A percentile compares a stretch with the other conserved stretches of the same genome.
Conservation (phyloP, 768 basidiomycete species). For the Lentinula detonsa region DNA sequence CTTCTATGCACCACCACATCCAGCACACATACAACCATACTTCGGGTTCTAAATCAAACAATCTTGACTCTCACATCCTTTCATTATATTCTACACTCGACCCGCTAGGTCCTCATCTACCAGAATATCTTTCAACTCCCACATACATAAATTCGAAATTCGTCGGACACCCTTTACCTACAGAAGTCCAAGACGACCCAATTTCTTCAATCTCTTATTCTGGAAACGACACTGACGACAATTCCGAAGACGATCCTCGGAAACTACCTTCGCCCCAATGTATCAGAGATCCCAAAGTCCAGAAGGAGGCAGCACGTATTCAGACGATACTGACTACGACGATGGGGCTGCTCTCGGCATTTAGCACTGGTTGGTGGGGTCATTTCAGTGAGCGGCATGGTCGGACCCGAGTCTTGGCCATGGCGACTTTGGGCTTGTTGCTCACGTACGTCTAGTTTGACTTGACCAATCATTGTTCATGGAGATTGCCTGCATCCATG, state of each 20-base stretch:
- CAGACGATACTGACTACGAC: conserved; percentile 73
- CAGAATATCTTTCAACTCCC: conserved; percentile 7
- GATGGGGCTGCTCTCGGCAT: conserved; percentile 74
- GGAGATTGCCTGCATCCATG: not conserved
- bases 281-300: conserved; percentile 49
- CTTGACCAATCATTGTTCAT: not conserved
- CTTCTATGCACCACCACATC: conserved; percentile 40
- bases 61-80: conserved; percentile 4
- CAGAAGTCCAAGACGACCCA: conserved; percentile 1
- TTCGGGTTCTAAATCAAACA: not conserved
- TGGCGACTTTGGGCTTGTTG: conserved; percentile 56
- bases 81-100: conserved; percentile 23
- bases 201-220: too few relatives aligned
- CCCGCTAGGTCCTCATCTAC: conserved; percentile 24
- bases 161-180: conserved; percentile 6
- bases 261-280: conserved; percentile 33
- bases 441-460: conserved; percentile 22
- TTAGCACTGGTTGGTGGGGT: conserved; percentile 91
- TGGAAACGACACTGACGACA: conserved; percentile 11
- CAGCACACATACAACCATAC: conserved; percentile 15
- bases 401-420: conserved; percentile 70
- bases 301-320: conserved; percentile 62
- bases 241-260: conserved; percentile 24
- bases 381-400: conserved; percentile 76
- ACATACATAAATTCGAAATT: not conserved